Percentiles rank a stretch among this genome's conserved stretches.
phyloP scores from a whole-genome alignment of 1,284 basidiomycete genomes.

The Cutaneotrichosporon cyanovorans region DNA sequence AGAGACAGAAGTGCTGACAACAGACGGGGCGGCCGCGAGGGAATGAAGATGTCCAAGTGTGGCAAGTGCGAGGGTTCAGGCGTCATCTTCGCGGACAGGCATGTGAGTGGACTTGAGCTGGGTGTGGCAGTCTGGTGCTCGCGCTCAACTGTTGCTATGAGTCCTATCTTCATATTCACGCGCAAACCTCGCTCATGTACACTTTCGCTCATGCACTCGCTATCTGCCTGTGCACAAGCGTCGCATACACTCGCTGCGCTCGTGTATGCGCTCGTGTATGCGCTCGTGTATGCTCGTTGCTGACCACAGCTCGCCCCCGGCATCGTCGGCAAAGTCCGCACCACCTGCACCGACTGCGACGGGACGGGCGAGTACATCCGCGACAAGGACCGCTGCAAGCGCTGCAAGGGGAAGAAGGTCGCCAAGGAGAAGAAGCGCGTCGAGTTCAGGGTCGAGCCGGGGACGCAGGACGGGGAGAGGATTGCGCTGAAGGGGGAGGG shows the following conservation, averaged over 20 bases:
- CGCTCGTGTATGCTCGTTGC: neutral
- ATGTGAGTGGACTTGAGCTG: conserved; percentile 28
- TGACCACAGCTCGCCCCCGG: conserved; percentile 38
- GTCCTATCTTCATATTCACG: neutral
- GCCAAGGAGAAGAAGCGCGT: conserved; percentile 80
- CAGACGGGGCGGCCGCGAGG: conserved; percentile 32
- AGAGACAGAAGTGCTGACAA: conserved; percentile 2
- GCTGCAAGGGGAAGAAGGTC: conserved; percentile 82
- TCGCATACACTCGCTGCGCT: too few relatives aligned
- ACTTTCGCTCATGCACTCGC: too few relatives aligned
- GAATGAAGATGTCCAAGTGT: conserved; percentile 72
- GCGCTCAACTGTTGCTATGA: neutral
- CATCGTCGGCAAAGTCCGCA: conserved; percentile 48
- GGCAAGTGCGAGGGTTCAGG: conserved; percentile 70
- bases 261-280: too few relatives aligned
- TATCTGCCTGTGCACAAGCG: too few relatives aligned
- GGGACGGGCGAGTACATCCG: conserved; percentile 72
- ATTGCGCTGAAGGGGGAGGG: conserved; percentile 85
- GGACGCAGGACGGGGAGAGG: conserved; percentile 75
- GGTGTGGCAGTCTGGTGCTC: neutral
- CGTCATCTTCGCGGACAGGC: conserved; percentile 36
- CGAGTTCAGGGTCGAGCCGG: conserved; percentile 76
- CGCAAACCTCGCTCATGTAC: too few relatives aligned
- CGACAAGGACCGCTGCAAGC: conserved; percentile 94
- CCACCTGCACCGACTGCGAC: conserved; percentile 66